Conservation (phyloP, 2,329 filamentous ascomycete species). For the Fusarium succisae region DNA sequence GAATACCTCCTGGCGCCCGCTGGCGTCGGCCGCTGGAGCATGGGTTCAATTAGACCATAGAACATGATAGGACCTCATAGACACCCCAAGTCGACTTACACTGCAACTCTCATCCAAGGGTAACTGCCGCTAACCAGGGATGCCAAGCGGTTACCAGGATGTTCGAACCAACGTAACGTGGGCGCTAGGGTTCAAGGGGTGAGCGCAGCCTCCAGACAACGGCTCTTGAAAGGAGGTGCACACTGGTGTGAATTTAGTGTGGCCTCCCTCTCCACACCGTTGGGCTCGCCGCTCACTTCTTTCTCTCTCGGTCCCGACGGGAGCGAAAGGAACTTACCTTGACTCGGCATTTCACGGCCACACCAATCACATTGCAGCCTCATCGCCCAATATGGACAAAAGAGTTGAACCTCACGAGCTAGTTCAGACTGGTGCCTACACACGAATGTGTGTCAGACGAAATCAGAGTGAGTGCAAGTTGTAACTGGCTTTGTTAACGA, state of each 20-base stretch:
- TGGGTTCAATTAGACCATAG: constrained; percentile 19
- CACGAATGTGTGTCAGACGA: neutral
- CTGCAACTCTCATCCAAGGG: constrained; percentile 12
- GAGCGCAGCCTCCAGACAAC: neutral
- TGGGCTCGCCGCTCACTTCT: constrained; percentile 18
- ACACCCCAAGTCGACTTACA: constrained; percentile 25
- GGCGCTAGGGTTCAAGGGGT: constrained; percentile 27
- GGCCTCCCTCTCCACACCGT: constrained; percentile 35
- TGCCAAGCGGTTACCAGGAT: constrained; percentile 33
- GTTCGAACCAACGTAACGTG: constrained; percentile 40
- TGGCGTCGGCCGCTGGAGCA: constrained; percentile 33
- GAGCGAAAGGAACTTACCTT: constrained; percentile 32
- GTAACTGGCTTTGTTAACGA: neutral
- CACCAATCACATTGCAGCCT: constrained; percentile 30
- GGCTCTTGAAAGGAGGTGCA: neutral
- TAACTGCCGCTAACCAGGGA: constrained; percentile 30
- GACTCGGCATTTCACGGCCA: constrained; percentile 33
- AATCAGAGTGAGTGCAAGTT: neutral
- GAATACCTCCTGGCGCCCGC: constrained; percentile 19
- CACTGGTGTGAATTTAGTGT: constrained; percentile 19
- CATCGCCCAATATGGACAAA: constrained; percentile 4
- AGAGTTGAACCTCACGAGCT: constrained; percentile 1
- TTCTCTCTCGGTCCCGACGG: constrained; percentile 42
- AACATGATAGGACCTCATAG: constrained; percentile 18
- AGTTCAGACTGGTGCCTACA: neutral